Percentiles rank a stretch among this genome's conserved stretches.
These are phyloP conservation scores for Lactarius evosmus DNA, from an alignment of 768 basidiomycete species.

Conservation along the genomic window DNA sequence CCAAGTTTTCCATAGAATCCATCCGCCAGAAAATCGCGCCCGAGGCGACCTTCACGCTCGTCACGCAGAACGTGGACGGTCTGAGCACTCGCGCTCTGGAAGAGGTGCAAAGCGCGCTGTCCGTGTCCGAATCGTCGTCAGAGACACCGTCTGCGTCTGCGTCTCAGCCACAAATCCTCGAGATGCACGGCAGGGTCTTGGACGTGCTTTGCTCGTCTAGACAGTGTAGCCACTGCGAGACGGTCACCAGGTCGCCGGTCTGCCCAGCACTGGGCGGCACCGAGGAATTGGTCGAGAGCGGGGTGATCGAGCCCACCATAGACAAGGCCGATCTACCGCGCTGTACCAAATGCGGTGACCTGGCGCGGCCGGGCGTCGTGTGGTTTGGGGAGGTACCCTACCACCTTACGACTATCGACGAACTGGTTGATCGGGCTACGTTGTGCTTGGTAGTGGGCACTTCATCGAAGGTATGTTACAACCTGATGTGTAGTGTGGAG, in stretches of 20 bases:
- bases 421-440: slow-evolving; percentile 34
- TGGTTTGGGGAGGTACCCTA: slow-evolving; percentile 42
- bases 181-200: slow-evolving; percentile 63
- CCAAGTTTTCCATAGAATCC: slow-evolving; percentile 42
- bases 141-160: background rate
- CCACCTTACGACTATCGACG: slow-evolving; percentile 33
- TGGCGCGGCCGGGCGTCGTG: slow-evolving; percentile 41
- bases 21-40: slow-evolving; percentile 42
- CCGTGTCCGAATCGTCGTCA: background rate
- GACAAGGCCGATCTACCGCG: slow-evolving; percentile 35
- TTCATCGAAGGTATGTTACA: slow-evolving; percentile 32
- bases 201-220: slow-evolving; percentile 49
- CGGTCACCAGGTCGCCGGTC: slow-evolving; percentile 43
- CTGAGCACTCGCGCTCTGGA: slow-evolving; percentile 43
- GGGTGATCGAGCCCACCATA: slow-evolving; percentile 29
- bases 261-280: slow-evolving; percentile 46
- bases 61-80: slow-evolving; percentile 65
- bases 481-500: background rate
- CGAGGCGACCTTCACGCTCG: slow-evolving; percentile 43
- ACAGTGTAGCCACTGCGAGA: slow-evolving; percentile 42
- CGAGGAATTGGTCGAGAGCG: slow-evolving; percentile 32
- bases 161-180: slow-evolving; percentile 34
- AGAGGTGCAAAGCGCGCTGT: slow-evolving; percentile 19
- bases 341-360: slow-evolving; percentile 34
- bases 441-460: slow-evolving; percentile 42